These are phyloP conservation scores for Colletotrichum neosansevieriae DNA, from an alignment of 2,329 filamentous ascomycete species.

Conservation along the genomic window DNA sequence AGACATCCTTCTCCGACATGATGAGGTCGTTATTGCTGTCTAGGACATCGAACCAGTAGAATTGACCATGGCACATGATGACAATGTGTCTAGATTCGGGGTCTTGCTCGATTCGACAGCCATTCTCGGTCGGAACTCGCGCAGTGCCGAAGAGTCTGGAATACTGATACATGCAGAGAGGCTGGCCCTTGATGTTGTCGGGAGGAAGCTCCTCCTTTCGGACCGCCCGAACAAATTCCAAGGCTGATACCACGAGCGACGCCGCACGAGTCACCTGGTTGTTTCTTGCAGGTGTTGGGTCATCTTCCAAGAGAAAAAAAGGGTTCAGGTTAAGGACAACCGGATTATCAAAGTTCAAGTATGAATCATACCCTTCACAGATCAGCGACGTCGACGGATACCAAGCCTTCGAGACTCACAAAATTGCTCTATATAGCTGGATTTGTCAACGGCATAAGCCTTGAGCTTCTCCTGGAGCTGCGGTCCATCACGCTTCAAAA, in stretches of 20 bases:
- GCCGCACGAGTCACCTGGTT: constrained; percentile 96
- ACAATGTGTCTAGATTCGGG: constrained; percentile 93
- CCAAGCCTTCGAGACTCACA: constrained; percentile 69
- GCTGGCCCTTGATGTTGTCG: constrained; percentile 84
- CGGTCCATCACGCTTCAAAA: constrained; percentile 83
- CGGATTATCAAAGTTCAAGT: constrained; percentile 96
- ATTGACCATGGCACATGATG: constrained; percentile 92
- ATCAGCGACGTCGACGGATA: background rate
- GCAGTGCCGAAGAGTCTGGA: constrained; percentile 95
- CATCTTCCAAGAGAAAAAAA: constrained; percentile 97
- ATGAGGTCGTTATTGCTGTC: constrained; percentile 95
- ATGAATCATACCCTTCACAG: constrained; percentile 93
- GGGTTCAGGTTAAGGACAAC: constrained; percentile 98
- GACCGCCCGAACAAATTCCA: constrained; percentile 93
- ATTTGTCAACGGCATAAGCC: constrained; percentile 89
- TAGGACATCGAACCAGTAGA: constrained; percentile 99
- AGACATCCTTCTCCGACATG: constrained; percentile 95
- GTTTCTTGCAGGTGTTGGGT: constrained; percentile 94
- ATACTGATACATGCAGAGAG: constrained; percentile 98
- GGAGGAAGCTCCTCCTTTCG: constrained; percentile 92
- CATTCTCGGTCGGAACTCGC: constrained; percentile 91
- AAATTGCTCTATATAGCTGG: constrained; percentile 98
- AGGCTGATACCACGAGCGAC: constrained; percentile 88
- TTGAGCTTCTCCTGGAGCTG: constrained; percentile 89
- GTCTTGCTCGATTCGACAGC: constrained; percentile 96